Base-by-base conservation (phyloP, 2,329 filamentous ascomycete species). In the Hypomyces rosellus region DNA sequence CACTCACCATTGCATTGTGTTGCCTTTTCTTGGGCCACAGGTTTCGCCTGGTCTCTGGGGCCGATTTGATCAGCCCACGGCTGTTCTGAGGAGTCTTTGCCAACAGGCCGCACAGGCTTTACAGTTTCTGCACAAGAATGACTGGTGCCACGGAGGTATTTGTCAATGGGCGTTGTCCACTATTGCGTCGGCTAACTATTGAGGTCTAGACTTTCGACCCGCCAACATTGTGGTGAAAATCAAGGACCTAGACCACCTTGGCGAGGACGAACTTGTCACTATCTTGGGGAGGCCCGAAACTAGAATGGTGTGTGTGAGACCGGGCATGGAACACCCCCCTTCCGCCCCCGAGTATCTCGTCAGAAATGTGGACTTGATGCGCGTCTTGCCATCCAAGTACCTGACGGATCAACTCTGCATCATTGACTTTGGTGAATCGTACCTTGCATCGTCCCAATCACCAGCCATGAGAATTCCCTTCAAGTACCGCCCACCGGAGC, bases 401-500 rank as follows among this genome's bases (percentile, higher is more conserved):
- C 33, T 61, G 0, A 49, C 51, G 0, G 52, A 58, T 2, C 43
- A 62, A n/a, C 55, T 58, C 12, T 56, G 49, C n/a, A 5, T 62
- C 2, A 62, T 61, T 11, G 59, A 63, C 15, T 59, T 63, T 42
- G 59, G 57, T 4, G 55, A 63, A 40, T 55, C 56, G 1, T 63
- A 55, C 34, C 40, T 34, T 0, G 51, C 55, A 12, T 51, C 54
- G 2, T 48, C 54, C 0, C 52, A 51, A 0, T 55, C 52, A 2
- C 50, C 61, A 45, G 53, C 59, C 4, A 48, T 66, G 0, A 61
- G 62, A 1, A 68, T 61, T 0, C 65, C 64, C 0, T 51, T 57
- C 25, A 48, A 54, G n/a, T 68, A 68, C 33, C 57, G 61, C 1
- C 51, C 65, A 1, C 65, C 65, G 0, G 65, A 69, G 38, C n/a